These are phyloP conservation scores for Oldenlandia corymbosa DNA, from an alignment of 257 asterid species.

Conservation along the genomic window DNA sequence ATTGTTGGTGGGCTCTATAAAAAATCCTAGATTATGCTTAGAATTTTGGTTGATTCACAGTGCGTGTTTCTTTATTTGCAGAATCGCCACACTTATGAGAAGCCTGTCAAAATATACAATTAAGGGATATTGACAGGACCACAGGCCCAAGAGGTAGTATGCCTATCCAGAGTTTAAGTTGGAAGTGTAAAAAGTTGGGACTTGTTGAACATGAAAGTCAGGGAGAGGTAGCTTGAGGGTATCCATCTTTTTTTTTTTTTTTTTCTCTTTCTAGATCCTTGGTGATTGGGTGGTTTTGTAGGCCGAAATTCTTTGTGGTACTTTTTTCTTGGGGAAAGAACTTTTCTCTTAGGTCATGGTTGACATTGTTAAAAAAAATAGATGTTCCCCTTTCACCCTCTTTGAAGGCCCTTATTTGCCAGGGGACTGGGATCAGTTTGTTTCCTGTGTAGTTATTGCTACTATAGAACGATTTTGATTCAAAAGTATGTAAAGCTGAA, in stretches of 20 bases:
- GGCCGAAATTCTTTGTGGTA: conserved; percentile 10
- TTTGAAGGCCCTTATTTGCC: background rate
- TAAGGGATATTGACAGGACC: conserved; percentile 22
- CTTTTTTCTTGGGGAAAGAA: conserved; percentile 11
- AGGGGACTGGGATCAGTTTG: conserved; percentile 7
- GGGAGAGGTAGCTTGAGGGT: conserved; percentile 1
- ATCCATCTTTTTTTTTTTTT: background rate
- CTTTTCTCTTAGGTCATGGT: conserved; percentile 13
- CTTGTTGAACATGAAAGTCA: conserved; percentile 9
- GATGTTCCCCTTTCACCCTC: conserved; percentile 2
- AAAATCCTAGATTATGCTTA: too few species aligned
- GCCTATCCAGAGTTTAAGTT: conserved; percentile 1
- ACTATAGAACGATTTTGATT: conserved; percentile 21
- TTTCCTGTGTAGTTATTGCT: conserved; percentile 14
- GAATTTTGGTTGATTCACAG: too few species aligned
- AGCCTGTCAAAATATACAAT: conserved; percentile 86
- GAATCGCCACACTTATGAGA: conserved; percentile 90
- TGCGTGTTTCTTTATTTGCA: too few species aligned
- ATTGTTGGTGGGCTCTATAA: too few species aligned
- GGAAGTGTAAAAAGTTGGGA: conserved; percentile 9
- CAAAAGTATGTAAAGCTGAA: conserved; percentile 23
- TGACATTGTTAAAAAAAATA: conserved; percentile 1
- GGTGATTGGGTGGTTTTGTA: conserved; percentile 21
- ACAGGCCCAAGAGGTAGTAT: conserved; percentile 5
- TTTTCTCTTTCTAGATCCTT: background rate